A percentile compares a stretch with the other conserved stretches of the same genome.
These are phyloP conservation scores for Pythium plurisporium DNA, from an alignment of 352 stramenopile species.

Conservation along the genomic window DNA sequence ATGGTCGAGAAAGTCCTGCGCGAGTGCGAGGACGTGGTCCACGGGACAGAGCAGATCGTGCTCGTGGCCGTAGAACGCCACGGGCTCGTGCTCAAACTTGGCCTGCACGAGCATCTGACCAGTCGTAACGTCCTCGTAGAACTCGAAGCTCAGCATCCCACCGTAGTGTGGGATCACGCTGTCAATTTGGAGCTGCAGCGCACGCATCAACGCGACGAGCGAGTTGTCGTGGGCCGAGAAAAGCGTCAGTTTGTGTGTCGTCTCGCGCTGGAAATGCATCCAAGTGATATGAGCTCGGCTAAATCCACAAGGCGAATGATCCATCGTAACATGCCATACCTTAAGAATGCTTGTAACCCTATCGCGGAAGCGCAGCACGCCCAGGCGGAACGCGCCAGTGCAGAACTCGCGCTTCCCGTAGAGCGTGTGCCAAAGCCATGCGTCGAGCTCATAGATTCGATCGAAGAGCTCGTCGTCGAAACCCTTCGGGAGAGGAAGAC, in stretches of 20 bases:
- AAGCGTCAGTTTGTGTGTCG: constrained; percentile 51
- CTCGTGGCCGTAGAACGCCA: constrained; percentile 38
- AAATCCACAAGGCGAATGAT: neutral
- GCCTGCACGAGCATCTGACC: constrained; percentile 43
- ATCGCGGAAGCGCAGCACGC: constrained; percentile 49
- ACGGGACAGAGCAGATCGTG: constrained; percentile 52
- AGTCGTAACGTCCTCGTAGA: constrained; percentile 42
- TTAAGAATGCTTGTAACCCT: constrained; percentile 40
- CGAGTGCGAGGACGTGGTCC: constrained; percentile 42
- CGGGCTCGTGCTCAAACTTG: constrained; percentile 45
- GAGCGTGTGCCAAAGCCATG: constrained; percentile 70
- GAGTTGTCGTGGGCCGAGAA: constrained; percentile 83
- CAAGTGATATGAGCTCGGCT: neutral
- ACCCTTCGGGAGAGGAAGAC: constrained; percentile 46
- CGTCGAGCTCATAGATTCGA: constrained; percentile 59
- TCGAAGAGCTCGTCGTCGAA: constrained; percentile 54
- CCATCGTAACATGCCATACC: no score
- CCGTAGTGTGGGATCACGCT: constrained; percentile 61
- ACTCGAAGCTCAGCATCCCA: constrained; percentile 71
- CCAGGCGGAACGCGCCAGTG: constrained; percentile 48
- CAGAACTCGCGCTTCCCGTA: constrained; percentile 71
- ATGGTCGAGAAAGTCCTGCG: constrained; percentile 40
- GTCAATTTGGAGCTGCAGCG: constrained; percentile 52
- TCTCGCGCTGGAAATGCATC: constrained; percentile 10
- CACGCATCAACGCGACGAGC: constrained; percentile 61